Percentiles rank a stretch among this genome's conserved stretches.
Evolutionary conservation across 257 asterid genomes (phyloP).

Genomic region (Fraxinus americana): DNA sequence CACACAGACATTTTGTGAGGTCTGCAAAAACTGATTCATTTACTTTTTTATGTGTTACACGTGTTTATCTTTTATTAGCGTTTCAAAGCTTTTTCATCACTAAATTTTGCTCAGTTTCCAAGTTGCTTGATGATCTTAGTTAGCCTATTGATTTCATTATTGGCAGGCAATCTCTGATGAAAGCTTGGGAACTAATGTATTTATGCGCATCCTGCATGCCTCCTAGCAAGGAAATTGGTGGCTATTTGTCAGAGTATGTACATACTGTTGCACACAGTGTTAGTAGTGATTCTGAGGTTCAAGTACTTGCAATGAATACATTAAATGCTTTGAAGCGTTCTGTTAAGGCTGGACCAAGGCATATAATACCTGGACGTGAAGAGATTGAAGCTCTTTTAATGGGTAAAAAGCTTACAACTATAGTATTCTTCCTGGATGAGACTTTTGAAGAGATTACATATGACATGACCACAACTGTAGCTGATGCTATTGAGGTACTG

Average conservation of each 20-base stretch:
- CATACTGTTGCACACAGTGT: slow-evolving; percentile 73
- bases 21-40: slow-evolving; percentile 4
- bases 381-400: slow-evolving; percentile 94
- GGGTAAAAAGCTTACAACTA: slow-evolving; percentile 90
- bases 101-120: slow-evolving; percentile 3
- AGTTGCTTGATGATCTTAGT: slow-evolving; percentile 25
- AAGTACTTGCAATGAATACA: slow-evolving; percentile 77
- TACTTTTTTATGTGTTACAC: background rate
- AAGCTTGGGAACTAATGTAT: slow-evolving; percentile 97
- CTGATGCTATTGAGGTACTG: slow-evolving; percentile 96
- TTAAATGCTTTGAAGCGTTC: slow-evolving; percentile 86
- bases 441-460: slow-evolving; percentile 97
- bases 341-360: slow-evolving; percentile 95
- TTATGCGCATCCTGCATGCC: slow-evolving; percentile 97
- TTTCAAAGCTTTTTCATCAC: slow-evolving; percentile 12
- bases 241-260: slow-evolving; percentile 79
- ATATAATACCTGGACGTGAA: slow-evolving; percentile 83
- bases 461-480: slow-evolving; percentile 94
- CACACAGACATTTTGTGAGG: slow-evolving; percentile 20
- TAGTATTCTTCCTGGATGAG: slow-evolving; percentile 95
- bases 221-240: slow-evolving; percentile 95
- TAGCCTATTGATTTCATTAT: slow-evolving; percentile 25
- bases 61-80: background rate
- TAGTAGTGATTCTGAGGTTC: slow-evolving; percentile 76
- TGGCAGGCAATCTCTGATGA: slow-evolving; percentile 65